Evolutionary conservation across 192 early-diverging fungal species (phyloP).

Genomic region (Pilobolus umbonatus): DNA sequence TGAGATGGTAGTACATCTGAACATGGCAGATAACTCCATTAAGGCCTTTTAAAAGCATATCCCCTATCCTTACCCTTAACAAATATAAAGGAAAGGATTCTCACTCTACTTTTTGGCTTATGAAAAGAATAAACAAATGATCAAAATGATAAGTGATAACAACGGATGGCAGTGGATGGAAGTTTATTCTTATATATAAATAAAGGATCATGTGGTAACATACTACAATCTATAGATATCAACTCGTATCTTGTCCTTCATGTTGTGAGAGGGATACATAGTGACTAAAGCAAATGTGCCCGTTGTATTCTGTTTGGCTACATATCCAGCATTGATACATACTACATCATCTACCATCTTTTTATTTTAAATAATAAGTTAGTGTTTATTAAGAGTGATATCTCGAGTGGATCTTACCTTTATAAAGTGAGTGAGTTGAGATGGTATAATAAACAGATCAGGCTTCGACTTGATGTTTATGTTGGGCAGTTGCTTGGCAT

Average conservation of each 20-base stretch:
- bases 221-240: constrained; percentile 37
- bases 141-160: no score
- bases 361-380: not conserved
- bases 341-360: constrained; percentile 67
- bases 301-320: constrained; percentile 62
- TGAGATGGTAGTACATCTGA: constrained; percentile 35
- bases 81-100: no score
- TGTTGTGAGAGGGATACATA: constrained; percentile 54
- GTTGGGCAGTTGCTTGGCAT: constrained; percentile 23
- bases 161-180: no score
- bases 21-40: constrained; percentile 17
- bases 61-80: no score
- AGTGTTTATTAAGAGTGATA: not conserved
- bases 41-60: constrained; percentile 4
- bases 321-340: constrained; percentile 80
- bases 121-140: not conserved
- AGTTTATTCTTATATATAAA: no score
- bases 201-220: no score
- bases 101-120: no score
- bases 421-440: constrained; percentile 66
- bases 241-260: constrained; percentile 33
- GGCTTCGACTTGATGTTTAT: constrained; percentile 57
- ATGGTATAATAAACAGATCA: constrained; percentile 80
- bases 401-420: constrained; percentile 34
- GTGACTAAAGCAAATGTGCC: constrained; percentile 79